Conservation (phyloP, 768 basidiomycete species). For the Saitozyma sp. region DNA sequence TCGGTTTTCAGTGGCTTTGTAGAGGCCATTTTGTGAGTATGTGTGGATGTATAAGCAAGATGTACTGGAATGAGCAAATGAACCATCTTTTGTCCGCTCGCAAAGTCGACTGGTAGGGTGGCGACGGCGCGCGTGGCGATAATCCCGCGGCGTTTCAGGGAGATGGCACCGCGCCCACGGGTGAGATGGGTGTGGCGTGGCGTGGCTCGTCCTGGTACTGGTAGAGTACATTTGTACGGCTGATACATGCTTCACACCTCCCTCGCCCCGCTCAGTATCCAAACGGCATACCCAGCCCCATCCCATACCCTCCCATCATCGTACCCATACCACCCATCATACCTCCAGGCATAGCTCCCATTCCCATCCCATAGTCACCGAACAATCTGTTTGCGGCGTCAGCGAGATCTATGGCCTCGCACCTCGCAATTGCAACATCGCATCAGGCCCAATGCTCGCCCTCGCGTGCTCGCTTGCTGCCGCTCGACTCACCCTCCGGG, state of each 20-base stretch:
- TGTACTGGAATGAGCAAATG: no score
- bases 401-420: not conserved
- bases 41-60: no score
- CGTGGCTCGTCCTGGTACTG: no score
- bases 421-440: not conserved
- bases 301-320: constrained; percentile 42
- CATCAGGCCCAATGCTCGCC: no score
- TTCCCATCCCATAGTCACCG: constrained; percentile 45
- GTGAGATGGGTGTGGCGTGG: no score
- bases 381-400: constrained; percentile 23
- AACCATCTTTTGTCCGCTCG: no score
- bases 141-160: no score
- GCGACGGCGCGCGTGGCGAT: no score
- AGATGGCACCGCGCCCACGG: no score
- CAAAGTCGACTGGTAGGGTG: no score
- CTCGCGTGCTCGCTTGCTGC: no score
- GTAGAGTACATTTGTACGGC: no score
- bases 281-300: constrained; percentile 35
- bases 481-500: constrained; percentile 42
- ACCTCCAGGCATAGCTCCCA: constrained; percentile 44
- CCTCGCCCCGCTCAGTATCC: constrained; percentile 16
- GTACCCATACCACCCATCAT: constrained; percentile 44
- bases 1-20: constrained; percentile 28
- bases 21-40: not conserved
- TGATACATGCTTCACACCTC: not conserved